Evolutionary conservation across 768 basidiomycete species (phyloP).

Genomic region (Hortiboletus flavorubellus): DNA sequence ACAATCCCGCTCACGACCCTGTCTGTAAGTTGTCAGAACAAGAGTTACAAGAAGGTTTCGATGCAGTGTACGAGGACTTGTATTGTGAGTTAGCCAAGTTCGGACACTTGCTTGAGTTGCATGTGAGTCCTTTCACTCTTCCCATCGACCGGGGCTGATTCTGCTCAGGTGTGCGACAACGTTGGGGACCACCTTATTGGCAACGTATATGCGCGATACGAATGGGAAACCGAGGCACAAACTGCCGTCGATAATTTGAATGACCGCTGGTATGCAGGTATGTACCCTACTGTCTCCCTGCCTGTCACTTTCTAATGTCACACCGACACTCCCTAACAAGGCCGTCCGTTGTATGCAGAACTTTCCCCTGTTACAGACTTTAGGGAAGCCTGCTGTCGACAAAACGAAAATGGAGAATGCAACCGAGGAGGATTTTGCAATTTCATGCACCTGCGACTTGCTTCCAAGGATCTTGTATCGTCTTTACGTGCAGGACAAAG

Average conservation of each 20-base stretch:
- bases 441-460: slow-evolving; percentile 94
- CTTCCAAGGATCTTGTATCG: slow-evolving; percentile 78
- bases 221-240: slow-evolving; percentile 98
- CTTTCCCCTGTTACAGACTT: slow-evolving; percentile 98
- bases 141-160: neutral
- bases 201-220: slow-evolving; percentile 96
- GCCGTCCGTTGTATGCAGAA: slow-evolving; percentile 94
- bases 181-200: slow-evolving; percentile 99
- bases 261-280: slow-evolving; percentile 98
- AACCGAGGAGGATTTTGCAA: slow-evolving; percentile 98
- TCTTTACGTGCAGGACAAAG: slow-evolving; percentile 80
- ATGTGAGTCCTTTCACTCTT: slow-evolving; percentile 50
- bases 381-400: slow-evolving; percentile 96
- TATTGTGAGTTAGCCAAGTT: slow-evolving; percentile 95
- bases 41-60: slow-evolving; percentile 88
- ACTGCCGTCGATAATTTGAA: slow-evolving; percentile 90
- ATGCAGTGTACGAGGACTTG: slow-evolving; percentile 92
- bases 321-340: slow-evolving; percentile 37
- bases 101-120: slow-evolving; percentile 92
- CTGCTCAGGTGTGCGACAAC: slow-evolving; percentile 85
- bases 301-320: slow-evolving; percentile 1
- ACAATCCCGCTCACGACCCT: slow-evolving; percentile 94
- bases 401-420: slow-evolving; percentile 98
- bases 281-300: neutral
- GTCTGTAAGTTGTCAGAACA: slow-evolving; percentile 84